Conservation (phyloP, 2,329 filamentous ascomycete species). For the Cercospora sesami region DNA sequence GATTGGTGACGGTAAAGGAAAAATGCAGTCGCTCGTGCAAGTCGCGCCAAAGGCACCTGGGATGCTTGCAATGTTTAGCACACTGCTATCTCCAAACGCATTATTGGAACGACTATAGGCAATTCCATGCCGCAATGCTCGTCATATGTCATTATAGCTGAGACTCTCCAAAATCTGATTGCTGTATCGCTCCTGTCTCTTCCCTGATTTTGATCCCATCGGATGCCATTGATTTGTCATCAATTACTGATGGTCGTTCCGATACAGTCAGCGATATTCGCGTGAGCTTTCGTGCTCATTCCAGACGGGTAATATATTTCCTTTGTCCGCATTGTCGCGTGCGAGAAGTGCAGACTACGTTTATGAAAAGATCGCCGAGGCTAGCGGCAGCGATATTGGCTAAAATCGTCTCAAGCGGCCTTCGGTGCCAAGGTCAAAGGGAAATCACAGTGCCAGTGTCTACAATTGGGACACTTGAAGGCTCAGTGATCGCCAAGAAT, state of each 20-base stretch:
- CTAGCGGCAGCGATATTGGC: not conserved
- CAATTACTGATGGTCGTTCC: not conserved
- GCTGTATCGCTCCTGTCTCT: not conserved
- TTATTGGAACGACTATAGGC: not conserved
- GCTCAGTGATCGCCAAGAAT: not conserved
- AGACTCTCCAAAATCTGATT: not conserved
- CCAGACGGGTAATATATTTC: not conserved
- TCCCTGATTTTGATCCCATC: not conserved
- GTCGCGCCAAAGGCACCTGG: not conserved
- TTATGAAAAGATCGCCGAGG: not conserved
- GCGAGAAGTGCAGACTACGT: not conserved
- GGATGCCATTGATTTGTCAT: not conserved
- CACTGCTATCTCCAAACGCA: not conserved
- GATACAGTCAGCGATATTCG: not conserved
- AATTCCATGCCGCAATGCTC: not conserved
- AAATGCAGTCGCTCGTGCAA: not conserved
- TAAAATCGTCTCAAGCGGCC: not conserved
- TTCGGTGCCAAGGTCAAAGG: not conserved
- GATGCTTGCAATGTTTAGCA: not conserved
- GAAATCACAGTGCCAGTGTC: not conserved
- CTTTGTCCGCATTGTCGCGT: not conserved
- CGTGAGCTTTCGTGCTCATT: not conserved
- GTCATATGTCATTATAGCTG: not conserved
- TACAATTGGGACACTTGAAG: not conserved
- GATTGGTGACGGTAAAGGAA: slow-evolving; percentile 56